phyloP scores from a whole-genome alignment of 2,329 filamentous ascomycete species.

The Epichloe bromicola region DNA sequence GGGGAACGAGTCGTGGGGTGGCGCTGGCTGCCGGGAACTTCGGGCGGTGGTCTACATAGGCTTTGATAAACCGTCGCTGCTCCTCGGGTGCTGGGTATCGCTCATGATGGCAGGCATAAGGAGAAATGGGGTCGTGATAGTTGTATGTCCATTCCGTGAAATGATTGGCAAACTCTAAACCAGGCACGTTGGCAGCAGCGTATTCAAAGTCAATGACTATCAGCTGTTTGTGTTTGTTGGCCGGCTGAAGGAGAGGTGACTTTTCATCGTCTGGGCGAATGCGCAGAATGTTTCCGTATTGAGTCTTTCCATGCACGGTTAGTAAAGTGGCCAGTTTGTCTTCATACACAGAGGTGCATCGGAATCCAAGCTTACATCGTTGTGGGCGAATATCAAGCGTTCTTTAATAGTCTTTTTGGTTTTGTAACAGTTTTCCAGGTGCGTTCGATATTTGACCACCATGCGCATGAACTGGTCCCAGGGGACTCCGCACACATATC shows the following conservation, averaged over 20 bases:
- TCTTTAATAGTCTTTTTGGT: conserved; percentile 53
- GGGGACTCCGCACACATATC: conserved; percentile 69
- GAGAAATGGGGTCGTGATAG: conserved; percentile 61
- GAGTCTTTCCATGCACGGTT: conserved; percentile 46
- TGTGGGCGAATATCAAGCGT: conserved; percentile 86
- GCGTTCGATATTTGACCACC: conserved; percentile 64
- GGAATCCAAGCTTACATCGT: conserved; percentile 54
- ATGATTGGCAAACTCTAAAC: conserved; percentile 92
- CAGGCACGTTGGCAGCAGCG: conserved; percentile 73
- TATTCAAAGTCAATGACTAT: conserved; percentile 99
- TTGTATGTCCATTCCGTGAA: conserved; percentile 99
- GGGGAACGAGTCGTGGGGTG: conserved; percentile 35
- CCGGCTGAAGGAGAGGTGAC: conserved; percentile 75
- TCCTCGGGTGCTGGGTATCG: conserved; percentile 70
- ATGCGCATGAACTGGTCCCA: conserved; percentile 67
- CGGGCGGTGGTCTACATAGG: conserved; percentile 75
- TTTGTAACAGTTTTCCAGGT: conserved; percentile 61
- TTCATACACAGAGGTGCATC: too few relatives aligned
- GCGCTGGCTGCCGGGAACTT: conserved; percentile 43
- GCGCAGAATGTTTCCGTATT: conserved; percentile 95
- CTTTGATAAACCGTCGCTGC: conserved; percentile 71
- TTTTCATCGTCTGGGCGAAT: conserved; percentile 53
- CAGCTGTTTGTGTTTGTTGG: conserved; percentile 90
- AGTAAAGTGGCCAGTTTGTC: background rate
- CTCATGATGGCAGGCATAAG: conserved; percentile 55